phyloP scores from a whole-genome alignment of 305 asterid genomes.

The Fraxinus dipetala region DNA sequence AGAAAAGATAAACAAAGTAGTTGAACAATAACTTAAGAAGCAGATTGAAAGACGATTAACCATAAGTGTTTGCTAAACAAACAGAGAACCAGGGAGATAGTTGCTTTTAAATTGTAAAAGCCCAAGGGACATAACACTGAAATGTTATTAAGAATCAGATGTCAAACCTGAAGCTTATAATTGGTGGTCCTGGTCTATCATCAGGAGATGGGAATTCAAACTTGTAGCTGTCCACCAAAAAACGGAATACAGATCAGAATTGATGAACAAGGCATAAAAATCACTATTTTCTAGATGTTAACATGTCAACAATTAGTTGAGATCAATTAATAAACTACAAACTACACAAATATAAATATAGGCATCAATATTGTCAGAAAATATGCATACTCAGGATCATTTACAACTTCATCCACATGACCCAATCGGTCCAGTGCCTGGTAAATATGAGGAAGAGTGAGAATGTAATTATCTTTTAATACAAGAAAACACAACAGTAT shows the following conservation, averaged over 20 bases:
- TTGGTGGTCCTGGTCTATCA: constrained; percentile 95
- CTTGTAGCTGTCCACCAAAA: constrained; percentile 69
- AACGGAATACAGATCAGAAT: constrained; percentile 10
- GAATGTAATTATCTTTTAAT: neutral
- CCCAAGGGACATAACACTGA: constrained; percentile 11
- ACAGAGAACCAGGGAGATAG: neutral
- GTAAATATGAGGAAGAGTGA: constrained; percentile 21
- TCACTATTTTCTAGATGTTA: constrained; percentile 4
- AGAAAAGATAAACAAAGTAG: neutral
- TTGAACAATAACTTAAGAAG: neutral
- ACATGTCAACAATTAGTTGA: constrained; percentile 6
- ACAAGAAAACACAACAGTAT: neutral
- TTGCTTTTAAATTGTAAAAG: neutral
- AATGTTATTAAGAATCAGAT: constrained; percentile 13
- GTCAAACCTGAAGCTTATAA: constrained; percentile 89
- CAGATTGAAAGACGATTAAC: neutral
- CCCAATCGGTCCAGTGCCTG: constrained; percentile 94
- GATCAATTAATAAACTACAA: constrained; percentile 8
- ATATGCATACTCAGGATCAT: constrained; percentile 83
- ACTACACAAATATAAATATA: constrained; percentile 1
- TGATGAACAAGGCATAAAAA: constrained; percentile 15
- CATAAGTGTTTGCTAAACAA: constrained; percentile 12
- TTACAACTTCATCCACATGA: constrained; percentile 72
- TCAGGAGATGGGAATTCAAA: constrained; percentile 98
- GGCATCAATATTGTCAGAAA: constrained; percentile 12